Base-by-base conservation (phyloP, 176 grass and related monocot genomes). In the Tuctoria greenei region DNA sequence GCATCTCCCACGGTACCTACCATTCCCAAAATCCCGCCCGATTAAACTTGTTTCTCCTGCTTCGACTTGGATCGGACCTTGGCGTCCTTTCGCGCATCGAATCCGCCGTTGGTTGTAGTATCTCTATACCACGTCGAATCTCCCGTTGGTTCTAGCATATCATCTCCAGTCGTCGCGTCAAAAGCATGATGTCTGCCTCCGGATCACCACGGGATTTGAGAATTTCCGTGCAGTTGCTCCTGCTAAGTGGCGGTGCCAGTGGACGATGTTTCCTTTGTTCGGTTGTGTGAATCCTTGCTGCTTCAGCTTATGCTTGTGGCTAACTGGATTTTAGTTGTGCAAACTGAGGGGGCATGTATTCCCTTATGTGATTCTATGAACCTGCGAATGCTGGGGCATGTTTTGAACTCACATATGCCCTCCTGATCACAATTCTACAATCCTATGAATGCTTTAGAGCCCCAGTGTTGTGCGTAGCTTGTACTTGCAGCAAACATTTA, bases 1-100 rank as follows among this genome's bases (percentile, higher is more conserved):
- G 93, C 88, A 88, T 97, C 81, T 89, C 93, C 55, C 88, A 89
- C 59, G 87, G 87, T 89, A 86, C 41, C 40, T 89, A 86, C 41
- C 40, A 52, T 73, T 70, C 52, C 18, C 15, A 20, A 67, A 79
- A 68, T 5, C 62, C 74, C 61, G 28, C 55, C 43, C 11, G 58
- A 49, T 61, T 50, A 52, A 6, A 63, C 0, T 43, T 8, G 9
- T 43, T 45, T 38, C 13, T 26, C 63, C 55, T 45, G 7, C 43
- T 47, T 69, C 36, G 62, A 65, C 17, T 18, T 70, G 64, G 64
- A 74, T 72, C 18, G 45, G 54, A 37, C 11, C 73, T 34, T 35
- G 16, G 36, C 18, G 34, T 12, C 45, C 23, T 38, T 21, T 74
- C 31, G 16, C 73, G 27, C 72, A 67, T 67, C 37, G 63, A 67